Percentiles rank a stretch among this genome's conserved stretches.
These are phyloP conservation scores for Lentinula sp. DNA, from an alignment of 768 basidiomycete genomes.

Conservation along the genomic window DNA sequence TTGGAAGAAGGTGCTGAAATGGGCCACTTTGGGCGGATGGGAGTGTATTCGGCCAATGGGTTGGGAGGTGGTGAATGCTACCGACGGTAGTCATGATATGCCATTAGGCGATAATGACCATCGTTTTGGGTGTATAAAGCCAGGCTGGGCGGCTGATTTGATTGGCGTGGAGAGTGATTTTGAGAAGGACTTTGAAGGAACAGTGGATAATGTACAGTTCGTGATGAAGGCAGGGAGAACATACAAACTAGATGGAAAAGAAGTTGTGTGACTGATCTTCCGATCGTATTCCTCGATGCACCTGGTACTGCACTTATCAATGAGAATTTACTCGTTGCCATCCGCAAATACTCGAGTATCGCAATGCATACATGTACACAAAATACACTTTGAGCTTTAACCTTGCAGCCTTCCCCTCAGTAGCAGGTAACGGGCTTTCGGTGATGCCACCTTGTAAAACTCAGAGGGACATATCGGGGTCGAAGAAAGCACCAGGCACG, in stretches of 20 bases:
- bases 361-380: too few relatives aligned
- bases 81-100: slow-evolving; percentile 19
- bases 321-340: too few relatives aligned
- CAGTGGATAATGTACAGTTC: slow-evolving; percentile 40
- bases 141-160: slow-evolving; percentile 52
- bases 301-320: too few relatives aligned
- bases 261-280: background rate
- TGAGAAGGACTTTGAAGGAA: slow-evolving; percentile 39
- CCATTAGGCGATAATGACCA: slow-evolving; percentile 41
- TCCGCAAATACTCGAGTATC: too few relatives aligned
- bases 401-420: too few relatives aligned
- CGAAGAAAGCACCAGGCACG: too few relatives aligned
- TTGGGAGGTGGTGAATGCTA: slow-evolving; percentile 31
- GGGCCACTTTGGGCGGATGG: slow-evolving; percentile 59
- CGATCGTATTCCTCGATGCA: too few relatives aligned
- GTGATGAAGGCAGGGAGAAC: slow-evolving; percentile 56
- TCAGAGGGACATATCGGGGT: too few relatives aligned
- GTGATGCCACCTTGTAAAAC: too few relatives aligned
- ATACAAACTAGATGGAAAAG: slow-evolving; percentile 32
- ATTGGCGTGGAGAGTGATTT: slow-evolving; percentile 31
- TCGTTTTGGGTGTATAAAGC: slow-evolving; percentile 47
- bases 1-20: slow-evolving; percentile 47
- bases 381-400: too few relatives aligned
- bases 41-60: slow-evolving; percentile 40
- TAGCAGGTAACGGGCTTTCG: too few relatives aligned